Conservation (phyloP, 2,329 filamentous ascomycete species). For the Coleophoma eucalyptorum region DNA sequence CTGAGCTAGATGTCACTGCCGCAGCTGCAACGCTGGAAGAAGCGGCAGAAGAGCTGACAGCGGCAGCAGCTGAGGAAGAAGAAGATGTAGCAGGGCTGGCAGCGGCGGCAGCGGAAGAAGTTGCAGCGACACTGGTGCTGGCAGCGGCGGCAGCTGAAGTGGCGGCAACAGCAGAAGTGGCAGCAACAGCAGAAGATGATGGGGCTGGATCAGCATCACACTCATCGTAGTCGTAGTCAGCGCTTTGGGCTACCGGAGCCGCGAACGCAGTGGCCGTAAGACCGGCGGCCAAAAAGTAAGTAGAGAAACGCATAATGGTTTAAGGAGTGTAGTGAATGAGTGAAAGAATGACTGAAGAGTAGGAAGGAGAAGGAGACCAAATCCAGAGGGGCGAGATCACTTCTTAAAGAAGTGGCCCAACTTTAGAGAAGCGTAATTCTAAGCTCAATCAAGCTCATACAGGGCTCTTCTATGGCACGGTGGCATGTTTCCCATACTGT, state of each 20-base stretch:
- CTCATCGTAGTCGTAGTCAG: neutral
- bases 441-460: constrained; percentile 1
- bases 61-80: neutral
- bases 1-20: neutral
- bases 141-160: neutral
- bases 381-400: neutral
- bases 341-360: neutral
- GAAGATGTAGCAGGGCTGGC: neutral
- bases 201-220: neutral
- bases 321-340: neutral
- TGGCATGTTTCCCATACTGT: no score
- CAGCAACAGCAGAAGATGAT: neutral
- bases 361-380: neutral
- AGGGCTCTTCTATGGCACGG: neutral
- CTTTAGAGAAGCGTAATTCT: neutral
- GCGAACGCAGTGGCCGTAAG: neutral
- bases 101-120: neutral
- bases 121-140: neutral
- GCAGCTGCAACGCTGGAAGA: neutral
- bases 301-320: neutral
- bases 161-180: neutral
- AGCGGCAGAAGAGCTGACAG: neutral
- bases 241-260: neutral
- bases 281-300: neutral
- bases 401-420: neutral